These are phyloP conservation scores for Dactylellina parvicollis DNA, from an alignment of 2,329 filamentous ascomycete species.

Conservation along the genomic window DNA sequence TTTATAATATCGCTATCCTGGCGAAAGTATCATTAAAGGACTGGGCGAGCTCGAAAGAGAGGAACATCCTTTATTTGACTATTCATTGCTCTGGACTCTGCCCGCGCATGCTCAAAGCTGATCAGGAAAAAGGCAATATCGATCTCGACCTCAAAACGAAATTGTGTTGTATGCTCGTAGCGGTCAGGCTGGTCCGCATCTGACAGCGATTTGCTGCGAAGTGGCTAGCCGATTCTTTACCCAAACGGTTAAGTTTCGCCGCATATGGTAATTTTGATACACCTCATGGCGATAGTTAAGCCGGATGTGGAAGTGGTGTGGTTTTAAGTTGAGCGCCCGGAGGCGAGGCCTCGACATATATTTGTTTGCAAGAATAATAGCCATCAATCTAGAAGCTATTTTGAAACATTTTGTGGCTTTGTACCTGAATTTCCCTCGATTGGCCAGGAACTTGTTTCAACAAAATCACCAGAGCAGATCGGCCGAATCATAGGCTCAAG, in stretches of 20 bases:
- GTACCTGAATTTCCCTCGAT: slow-evolving; percentile 15
- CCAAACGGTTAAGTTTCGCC: slow-evolving; percentile 7
- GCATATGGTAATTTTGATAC: slow-evolving; percentile 12
- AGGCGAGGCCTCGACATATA: not conserved
- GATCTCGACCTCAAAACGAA: not conserved
- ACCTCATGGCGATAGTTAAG: not conserved
- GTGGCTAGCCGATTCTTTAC: not conserved
- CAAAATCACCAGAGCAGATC: slow-evolving; percentile 11
- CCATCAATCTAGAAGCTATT: slow-evolving; percentile 4
- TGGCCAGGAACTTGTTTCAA: slow-evolving; percentile 3
- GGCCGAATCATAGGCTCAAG: too few species aligned
- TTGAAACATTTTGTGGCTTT: not conserved
- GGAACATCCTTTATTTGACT: not conserved
- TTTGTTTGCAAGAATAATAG: not conserved
- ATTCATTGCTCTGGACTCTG: slow-evolving; percentile 17
- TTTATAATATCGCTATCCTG: slow-evolving; percentile 8
- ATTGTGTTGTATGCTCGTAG: slow-evolving; percentile 20
- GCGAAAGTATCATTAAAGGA: not conserved
- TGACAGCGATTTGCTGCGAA: slow-evolving; percentile 4
- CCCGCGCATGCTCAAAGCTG: slow-evolving; percentile 18
- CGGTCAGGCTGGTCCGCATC: slow-evolving; percentile 9
- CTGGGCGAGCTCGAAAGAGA: not conserved
- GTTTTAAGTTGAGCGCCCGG: not conserved
- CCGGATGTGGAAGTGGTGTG: slow-evolving; percentile 28
- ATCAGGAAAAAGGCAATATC: slow-evolving; percentile 34